Evolutionary conservation across 768 basidiomycete genomes (phyloP), one percentile per base, ranked within the genome.

Genomic region (Glaciozyma martinii): DNA sequence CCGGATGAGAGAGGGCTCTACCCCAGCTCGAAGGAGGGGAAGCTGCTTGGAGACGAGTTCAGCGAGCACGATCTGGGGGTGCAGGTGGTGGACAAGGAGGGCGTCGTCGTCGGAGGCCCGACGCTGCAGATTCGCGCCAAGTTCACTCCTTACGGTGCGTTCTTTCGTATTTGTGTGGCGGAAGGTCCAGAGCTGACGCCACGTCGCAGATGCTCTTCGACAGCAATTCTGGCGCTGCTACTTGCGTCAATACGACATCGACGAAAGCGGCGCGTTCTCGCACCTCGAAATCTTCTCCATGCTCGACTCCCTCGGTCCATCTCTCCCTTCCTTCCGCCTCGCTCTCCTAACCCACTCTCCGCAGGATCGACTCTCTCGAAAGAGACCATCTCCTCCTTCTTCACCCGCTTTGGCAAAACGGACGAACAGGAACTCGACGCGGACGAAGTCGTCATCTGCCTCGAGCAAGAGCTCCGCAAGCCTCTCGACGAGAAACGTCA

Each of bases 241-340:
- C 75, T 82, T 94, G 47, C 82, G 83, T 58, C 88, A 93, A 70
- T 98, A 97, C 77, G 93, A 95, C 71, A 82, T 85, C 0, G 91
- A 93, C 76, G 89, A 92, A 66, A 87, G 85, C 0, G 78, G 79
- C 27, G 75, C 81, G 1, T 77, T 93, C 47, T 91, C 90, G 0
- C 85, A 86, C 66, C 78, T 93, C 61, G 95, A 98, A 76, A 80
- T 95, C 40, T 89, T 87, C 0, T 89, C 89, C 16, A 92, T 97
- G 89, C 86, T 99, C 50, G 94, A 97, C 78, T 94, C 93, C 3
- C 85, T 99, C 44, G 92, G 92, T 7, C 37, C 37, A 13, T 40
- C 12, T 13, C 12, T 40, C 37, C 37, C 12, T 13, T 7, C 5
- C 37, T 3, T 13, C 33, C 37, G 15, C 10, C 37, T 8, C 15